Evolutionary conservation across 495 filamentous ascomycete genomes (phyloP).

Genomic region (Talaromyces nanjingensis): DNA sequence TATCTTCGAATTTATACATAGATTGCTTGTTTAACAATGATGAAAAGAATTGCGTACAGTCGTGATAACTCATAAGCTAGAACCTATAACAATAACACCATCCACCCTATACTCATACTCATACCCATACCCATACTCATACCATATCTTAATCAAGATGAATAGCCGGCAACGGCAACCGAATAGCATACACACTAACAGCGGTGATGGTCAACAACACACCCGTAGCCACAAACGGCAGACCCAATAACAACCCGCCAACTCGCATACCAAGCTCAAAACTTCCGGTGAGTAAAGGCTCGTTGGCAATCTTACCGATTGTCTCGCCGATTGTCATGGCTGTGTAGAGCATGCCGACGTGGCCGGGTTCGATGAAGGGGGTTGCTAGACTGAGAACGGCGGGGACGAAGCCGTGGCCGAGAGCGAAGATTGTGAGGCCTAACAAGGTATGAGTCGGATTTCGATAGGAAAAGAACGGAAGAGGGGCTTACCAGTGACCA

Average conservation of each 20-base stretch:
- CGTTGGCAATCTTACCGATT: constrained; percentile 8
- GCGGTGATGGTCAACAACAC: constrained; percentile 8
- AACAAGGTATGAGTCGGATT: neutral
- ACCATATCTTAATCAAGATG: constrained; percentile 1
- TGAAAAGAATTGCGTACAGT: too few relatives aligned
- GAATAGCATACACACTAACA: constrained; percentile 4
- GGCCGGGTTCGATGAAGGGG: constrained; percentile 8
- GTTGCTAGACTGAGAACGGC: constrained; percentile 8
- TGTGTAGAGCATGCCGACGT: constrained; percentile 9
- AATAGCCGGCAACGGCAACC: constrained; percentile 4
- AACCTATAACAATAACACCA: too few relatives aligned
- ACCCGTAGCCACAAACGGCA: constrained; percentile 10
- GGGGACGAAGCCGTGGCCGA: constrained; percentile 9
- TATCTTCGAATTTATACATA: too few relatives aligned
- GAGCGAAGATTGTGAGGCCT: constrained; percentile 9
- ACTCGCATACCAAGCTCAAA: constrained; percentile 7
- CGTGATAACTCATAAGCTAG: too few relatives aligned
- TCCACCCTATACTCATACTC: too few relatives aligned
- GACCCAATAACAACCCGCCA: constrained; percentile 3
- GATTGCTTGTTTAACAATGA: too few relatives aligned
- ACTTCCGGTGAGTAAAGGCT: neutral
- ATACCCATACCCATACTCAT: too few relatives aligned
- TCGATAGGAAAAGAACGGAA: neutral
- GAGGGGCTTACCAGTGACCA: constrained; percentile 5
- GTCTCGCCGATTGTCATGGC: constrained; percentile 10